phyloP scores from a whole-genome alignment of 805 yeast species.

The Nakazawaea ambrosiae region DNA sequence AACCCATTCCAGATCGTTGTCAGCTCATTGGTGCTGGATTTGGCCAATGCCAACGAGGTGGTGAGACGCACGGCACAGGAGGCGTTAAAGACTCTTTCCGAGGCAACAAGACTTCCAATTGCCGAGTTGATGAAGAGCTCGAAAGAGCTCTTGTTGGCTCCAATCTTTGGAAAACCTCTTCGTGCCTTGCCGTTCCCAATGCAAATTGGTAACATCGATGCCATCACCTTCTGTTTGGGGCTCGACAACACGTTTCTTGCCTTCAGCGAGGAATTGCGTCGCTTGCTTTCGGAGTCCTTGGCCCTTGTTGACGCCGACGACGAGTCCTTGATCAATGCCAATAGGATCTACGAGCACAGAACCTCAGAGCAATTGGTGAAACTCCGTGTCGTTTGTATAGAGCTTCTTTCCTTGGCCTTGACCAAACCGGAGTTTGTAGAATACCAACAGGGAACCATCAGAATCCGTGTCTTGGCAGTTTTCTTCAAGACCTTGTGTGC shows the following conservation, averaged over 20 bases:
- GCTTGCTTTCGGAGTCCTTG: slow-evolving; percentile 82
- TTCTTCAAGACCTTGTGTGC: slow-evolving; percentile 91
- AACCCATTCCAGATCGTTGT: slow-evolving; percentile 76
- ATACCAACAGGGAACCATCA: slow-evolving; percentile 60
- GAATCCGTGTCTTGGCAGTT: slow-evolving; percentile 84
- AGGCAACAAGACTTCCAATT: slow-evolving; percentile 61
- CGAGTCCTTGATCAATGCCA: slow-evolving; percentile 85
- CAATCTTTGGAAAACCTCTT: slow-evolving; percentile 94
- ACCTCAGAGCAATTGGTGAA: slow-evolving; percentile 86
- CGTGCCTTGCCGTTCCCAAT: slow-evolving; percentile 96
- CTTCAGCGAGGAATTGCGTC: slow-evolving; percentile 81
- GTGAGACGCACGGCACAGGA: slow-evolving; percentile 80
- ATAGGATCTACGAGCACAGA: slow-evolving; percentile 75
- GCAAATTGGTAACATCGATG: slow-evolving; percentile 98
- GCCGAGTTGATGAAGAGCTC: slow-evolving; percentile 77
- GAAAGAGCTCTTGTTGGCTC: slow-evolving; percentile 74
- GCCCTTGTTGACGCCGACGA: slow-evolving; percentile 97
- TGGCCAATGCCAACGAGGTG: slow-evolving; percentile 78
- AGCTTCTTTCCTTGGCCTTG: slow-evolving; percentile 72
- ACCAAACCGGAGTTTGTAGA: slow-evolving; percentile 78
- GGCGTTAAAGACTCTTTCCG: slow-evolving; percentile 60
- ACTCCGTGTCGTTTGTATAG: slow-evolving; percentile 84
- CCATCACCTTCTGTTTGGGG: slow-evolving; percentile 84
- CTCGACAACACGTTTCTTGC: slow-evolving; percentile 75
- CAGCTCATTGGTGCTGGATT: slow-evolving; percentile 86